Conservation (phyloP, 1,284 basidiomycete genomes). For the Leccinum pallidistipes region DNA sequence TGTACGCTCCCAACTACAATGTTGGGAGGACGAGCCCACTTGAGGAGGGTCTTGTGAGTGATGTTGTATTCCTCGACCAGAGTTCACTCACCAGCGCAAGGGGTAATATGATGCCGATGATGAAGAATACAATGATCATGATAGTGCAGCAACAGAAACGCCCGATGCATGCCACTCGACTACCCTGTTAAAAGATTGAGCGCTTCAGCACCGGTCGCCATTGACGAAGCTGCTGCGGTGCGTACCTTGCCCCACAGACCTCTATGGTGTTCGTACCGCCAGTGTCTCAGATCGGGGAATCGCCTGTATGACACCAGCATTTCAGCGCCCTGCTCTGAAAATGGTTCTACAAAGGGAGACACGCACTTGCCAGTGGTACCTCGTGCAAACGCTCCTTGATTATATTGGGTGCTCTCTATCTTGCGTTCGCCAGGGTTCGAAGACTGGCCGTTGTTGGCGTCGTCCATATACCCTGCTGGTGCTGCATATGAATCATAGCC, state of each 20-base stretch:
- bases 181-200: conserved; percentile 42
- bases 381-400: conserved; percentile 41
- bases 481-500: conserved; percentile 42
- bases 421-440: conserved; percentile 24
- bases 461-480: conserved; percentile 42
- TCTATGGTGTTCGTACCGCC: conserved; percentile 57
- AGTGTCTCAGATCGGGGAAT: conserved; percentile 44
- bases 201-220: not conserved
- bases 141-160: conserved; percentile 72
- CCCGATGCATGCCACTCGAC: conserved; percentile 55
- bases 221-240: conserved; percentile 5
- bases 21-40: conserved; percentile 83
- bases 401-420: conserved; percentile 37
- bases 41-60: conserved; percentile 15
- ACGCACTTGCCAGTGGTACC: conserved; percentile 33
- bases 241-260: conserved; percentile 63
- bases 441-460: conserved; percentile 35
- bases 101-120: conserved; percentile 70
- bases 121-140: conserved; percentile 60
- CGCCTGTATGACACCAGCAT: conserved; percentile 29
- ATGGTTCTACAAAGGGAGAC: not conserved
- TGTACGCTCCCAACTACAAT: conserved; percentile 62
- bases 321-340: conserved; percentile 7
- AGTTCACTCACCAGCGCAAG: conserved; percentile 61
- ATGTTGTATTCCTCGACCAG: not conserved